These are phyloP conservation scores for Piper betle DNA, from an alignment of 164 flowering plant species.

Conservation along the genomic window DNA sequence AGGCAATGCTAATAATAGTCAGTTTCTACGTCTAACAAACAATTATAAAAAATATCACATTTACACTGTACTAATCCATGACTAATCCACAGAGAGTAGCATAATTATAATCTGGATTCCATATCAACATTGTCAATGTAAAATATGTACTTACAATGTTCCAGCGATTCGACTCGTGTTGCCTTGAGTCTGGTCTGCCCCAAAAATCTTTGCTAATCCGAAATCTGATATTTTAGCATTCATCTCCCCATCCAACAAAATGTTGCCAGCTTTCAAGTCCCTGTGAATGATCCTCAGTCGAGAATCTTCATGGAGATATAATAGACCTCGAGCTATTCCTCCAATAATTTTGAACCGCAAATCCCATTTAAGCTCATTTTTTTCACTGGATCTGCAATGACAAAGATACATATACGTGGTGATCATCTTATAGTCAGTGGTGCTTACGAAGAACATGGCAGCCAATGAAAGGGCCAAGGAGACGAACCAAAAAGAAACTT, in stretches of 20 bases:
- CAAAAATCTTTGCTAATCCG: slow-evolving; percentile 22
- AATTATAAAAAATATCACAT: too few species aligned
- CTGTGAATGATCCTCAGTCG: slow-evolving; percentile 16
- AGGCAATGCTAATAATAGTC: neutral
- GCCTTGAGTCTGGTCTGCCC: slow-evolving; percentile 13
- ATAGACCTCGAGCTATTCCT: slow-evolving; percentile 17
- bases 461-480: neutral
- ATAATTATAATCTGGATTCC: too few species aligned
- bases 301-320: slow-evolving; percentile 22
- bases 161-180: slow-evolving; percentile 20
- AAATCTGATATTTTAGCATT: slow-evolving; percentile 28
- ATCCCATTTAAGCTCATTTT: slow-evolving; percentile 7
- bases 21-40: too few species aligned
- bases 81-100: too few species aligned
- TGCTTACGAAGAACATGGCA: neutral
- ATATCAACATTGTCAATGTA: neutral
- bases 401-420: neutral
- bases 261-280: slow-evolving; percentile 22
- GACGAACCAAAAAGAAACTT: slow-evolving; percentile 16
- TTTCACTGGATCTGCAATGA: slow-evolving; percentile 4
- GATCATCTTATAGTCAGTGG: neutral
- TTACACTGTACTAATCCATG: too few species aligned
- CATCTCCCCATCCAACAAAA: slow-evolving; percentile 19
- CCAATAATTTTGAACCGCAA: slow-evolving; percentile 8
- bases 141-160: slow-evolving; percentile 22